Percentiles rank a stretch among this genome's conserved stretches.
These are phyloP conservation scores for Lepiota venenata DNA, from an alignment of 768 basidiomycete genomes.

Conservation along the genomic window DNA sequence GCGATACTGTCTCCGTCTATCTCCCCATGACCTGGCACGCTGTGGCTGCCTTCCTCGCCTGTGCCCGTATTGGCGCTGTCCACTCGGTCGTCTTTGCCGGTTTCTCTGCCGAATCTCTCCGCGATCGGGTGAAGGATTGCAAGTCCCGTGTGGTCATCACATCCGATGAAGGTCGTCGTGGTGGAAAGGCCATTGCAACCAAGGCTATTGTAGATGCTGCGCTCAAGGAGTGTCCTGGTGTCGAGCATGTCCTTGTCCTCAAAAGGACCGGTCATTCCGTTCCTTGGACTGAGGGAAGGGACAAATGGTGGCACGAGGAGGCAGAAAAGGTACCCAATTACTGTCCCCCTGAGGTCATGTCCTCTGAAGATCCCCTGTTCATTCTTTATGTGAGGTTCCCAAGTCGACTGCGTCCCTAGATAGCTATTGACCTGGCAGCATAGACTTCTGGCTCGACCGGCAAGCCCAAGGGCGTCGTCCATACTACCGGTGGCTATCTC, in stretches of 20 bases:
- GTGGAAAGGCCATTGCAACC: slow-evolving; percentile 93
- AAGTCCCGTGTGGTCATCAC: slow-evolving; percentile 90
- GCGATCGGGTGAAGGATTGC: slow-evolving; percentile 91
- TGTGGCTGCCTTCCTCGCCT: slow-evolving; percentile 95
- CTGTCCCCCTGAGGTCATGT: slow-evolving; percentile 87
- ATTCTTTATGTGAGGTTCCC: slow-evolving; percentile 84
- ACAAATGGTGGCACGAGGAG: slow-evolving; percentile 98
- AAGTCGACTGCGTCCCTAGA: neutral
- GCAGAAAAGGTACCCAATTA: slow-evolving; percentile 77
- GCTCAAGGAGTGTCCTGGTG: slow-evolving; percentile 75
- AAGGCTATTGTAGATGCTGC: slow-evolving; percentile 94
- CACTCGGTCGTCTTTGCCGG: slow-evolving; percentile 98
- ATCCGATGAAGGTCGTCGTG: slow-evolving; percentile 89
- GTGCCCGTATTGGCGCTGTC: slow-evolving; percentile 93
- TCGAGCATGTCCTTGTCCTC: slow-evolving; percentile 90
- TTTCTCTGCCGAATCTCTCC: slow-evolving; percentile 91
- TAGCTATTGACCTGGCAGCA: neutral
- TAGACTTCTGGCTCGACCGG: slow-evolving; percentile 94
- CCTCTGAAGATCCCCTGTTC: slow-evolving; percentile 94
- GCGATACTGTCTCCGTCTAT: slow-evolving; percentile 92
- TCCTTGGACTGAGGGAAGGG: slow-evolving; percentile 78
- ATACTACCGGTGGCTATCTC: slow-evolving; percentile 86
- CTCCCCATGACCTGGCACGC: slow-evolving; percentile 96
- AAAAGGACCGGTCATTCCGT: slow-evolving; percentile 83
- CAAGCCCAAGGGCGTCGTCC: slow-evolving; percentile 96